Evolutionary conservation across 2,329 filamentous ascomycete genomes (phyloP), one percentile per base, ranked within the genome.

Genomic region (Madurella mycetomatis): DNA sequence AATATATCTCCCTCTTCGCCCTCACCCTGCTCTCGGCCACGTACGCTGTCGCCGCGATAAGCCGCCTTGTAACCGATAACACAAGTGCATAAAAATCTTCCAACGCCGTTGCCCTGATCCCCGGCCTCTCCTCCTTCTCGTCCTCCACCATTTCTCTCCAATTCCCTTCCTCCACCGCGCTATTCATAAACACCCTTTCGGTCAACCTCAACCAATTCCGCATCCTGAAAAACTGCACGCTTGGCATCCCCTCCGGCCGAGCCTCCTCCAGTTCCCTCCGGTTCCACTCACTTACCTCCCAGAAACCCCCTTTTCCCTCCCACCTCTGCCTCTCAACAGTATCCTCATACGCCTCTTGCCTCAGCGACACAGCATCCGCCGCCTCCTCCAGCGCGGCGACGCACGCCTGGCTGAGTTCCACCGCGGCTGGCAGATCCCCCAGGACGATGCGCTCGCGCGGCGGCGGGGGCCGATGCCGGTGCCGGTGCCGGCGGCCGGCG

Each of bases 161-260:
- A 37, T 15, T 15, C 34, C 34, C 34, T 37, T 81, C 77, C n/a
- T 79, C 76, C 17, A 79, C 77, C 8, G 88, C 63, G 40, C 74
- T 76, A 34, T 92, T 92, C 89, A 95, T 92, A 66, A 92, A 94
- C 1, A 92, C 63, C 1, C 75, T 74, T 44, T 80, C 75, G 0
- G 87, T 85, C 4, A 94, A 73, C 5, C 71, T 69, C 4, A 92
- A 69, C 82, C 87, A 90, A 9, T 71, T 76, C 2, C 72, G 69
- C 2, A 85, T 65, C 43, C 80, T 72, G 44, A 94, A 82, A 0
- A 92, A 65, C 16, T 74, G 68, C 1, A 79, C 72, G 47, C 82
- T 80, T 0, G 40, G 25, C 1, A 76, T 74, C 15, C 80, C 66
- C 2, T 73, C 64, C 15, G 52, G 41, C 63, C 43, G 39, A 58